Conservation (phyloP, 1,284 basidiomycete genomes). For the Rhodotorula sp. region DNA sequence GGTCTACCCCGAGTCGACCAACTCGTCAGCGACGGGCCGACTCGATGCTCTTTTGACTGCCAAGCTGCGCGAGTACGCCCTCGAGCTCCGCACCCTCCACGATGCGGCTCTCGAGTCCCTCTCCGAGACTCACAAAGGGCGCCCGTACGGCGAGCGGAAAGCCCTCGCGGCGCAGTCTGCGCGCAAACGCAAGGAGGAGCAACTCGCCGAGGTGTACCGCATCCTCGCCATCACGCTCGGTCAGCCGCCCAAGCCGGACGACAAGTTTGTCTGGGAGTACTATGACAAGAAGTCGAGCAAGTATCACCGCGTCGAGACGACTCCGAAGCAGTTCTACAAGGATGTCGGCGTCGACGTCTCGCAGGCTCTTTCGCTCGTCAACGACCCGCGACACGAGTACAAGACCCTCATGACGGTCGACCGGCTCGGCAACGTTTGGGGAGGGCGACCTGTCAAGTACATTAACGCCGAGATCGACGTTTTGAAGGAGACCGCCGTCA, state of each 20-base stretch:
- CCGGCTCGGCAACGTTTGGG: slow-evolving; percentile 88
- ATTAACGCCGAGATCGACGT: slow-evolving; percentile 82
- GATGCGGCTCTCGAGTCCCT: slow-evolving; percentile 46
- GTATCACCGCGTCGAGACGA: slow-evolving; percentile 69
- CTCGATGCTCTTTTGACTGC: slow-evolving; percentile 75
- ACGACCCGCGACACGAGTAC: slow-evolving; percentile 86
- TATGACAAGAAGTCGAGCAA: slow-evolving; percentile 70
- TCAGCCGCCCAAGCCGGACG: slow-evolving; percentile 70
- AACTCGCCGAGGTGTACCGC: slow-evolving; percentile 78
- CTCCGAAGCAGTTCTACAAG: slow-evolving; percentile 67
- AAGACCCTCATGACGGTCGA: slow-evolving; percentile 87
- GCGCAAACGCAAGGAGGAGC: slow-evolving; percentile 68
- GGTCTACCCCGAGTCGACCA: slow-evolving; percentile 80
- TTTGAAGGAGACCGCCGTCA: slow-evolving; percentile 77
- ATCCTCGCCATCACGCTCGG: slow-evolving; percentile 83
- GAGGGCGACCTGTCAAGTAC: slow-evolving; percentile 69
- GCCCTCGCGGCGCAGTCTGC: slow-evolving; percentile 42
- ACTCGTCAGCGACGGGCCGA: slow-evolving; percentile 70
- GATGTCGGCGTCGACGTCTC: slow-evolving; percentile 54
- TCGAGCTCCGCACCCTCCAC: slow-evolving; percentile 70
- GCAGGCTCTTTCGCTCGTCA: slow-evolving; percentile 85
- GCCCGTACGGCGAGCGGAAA: slow-evolving; percentile 32
- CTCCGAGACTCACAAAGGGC: slow-evolving; percentile 48
- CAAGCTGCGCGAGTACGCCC: slow-evolving; percentile 85
- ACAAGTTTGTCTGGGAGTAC: slow-evolving; percentile 75